Percentiles rank a stretch among this genome's conserved stretches.
phyloP scores from a whole-genome alignment of 768 basidiomycete species.

The Xanthoconium stramineum region DNA sequence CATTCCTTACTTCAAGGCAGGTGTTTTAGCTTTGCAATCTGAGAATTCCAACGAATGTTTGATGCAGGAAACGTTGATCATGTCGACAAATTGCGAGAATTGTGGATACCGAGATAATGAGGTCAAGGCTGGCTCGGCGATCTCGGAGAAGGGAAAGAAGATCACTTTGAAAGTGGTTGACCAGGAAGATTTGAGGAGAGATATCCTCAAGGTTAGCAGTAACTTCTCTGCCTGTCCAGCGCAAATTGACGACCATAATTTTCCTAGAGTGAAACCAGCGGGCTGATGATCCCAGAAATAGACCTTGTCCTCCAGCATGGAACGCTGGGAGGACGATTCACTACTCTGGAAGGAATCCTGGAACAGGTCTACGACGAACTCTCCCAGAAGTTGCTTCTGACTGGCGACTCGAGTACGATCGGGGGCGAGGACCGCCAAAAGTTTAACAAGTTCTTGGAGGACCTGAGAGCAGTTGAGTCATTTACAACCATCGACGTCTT shows the following conservation, averaged over 20 bases:
- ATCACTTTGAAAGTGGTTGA: slow-evolving; percentile 91
- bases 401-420: slow-evolving; percentile 57
- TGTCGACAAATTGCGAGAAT: slow-evolving; percentile 94
- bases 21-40: neutral
- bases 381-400: slow-evolving; percentile 77
- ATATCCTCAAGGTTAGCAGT: slow-evolving; percentile 80
- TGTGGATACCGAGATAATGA: slow-evolving; percentile 99
- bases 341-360: slow-evolving; percentile 93
- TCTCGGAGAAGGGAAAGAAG: slow-evolving; percentile 81
- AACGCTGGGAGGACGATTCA: slow-evolving; percentile 95
- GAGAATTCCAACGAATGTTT: neutral
- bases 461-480: slow-evolving; percentile 64
- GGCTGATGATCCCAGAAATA: slow-evolving; percentile 89
- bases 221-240: neutral
- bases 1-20: slow-evolving; percentile 96
- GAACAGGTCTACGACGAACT: slow-evolving; percentile 95
- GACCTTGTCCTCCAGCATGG: slow-evolving; percentile 89
- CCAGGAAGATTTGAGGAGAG: slow-evolving; percentile 85
- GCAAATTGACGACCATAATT: neutral
- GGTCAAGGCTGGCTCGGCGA: slow-evolving; percentile 90
- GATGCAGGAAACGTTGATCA: slow-evolving; percentile 86
- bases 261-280: slow-evolving; percentile 85
- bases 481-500: neutral
- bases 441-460: slow-evolving; percentile 75
- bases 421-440: slow-evolving; percentile 44